Evolutionary conservation across 768 basidiomycete species (phyloP).

Genomic region (Mycena crocata): DNA sequence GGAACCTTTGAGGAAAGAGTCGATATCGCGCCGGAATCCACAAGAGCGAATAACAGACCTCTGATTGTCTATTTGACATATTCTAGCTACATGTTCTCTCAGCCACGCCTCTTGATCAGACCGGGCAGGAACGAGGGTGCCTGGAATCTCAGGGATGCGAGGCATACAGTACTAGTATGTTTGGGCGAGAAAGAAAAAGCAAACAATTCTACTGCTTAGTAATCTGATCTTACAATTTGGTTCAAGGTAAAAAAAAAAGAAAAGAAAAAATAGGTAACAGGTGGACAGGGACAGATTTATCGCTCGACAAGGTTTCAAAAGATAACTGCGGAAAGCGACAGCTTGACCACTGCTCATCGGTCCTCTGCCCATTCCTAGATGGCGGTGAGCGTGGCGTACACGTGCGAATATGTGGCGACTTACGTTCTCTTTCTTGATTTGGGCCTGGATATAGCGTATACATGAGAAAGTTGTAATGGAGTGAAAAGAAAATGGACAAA

Average conservation of each 20-base stretch:
- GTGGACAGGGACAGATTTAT: too few species aligned
- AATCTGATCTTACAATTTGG: too few species aligned
- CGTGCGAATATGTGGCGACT: constrained; percentile 45
- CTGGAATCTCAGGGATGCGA: constrained; percentile 79
- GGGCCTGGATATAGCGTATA: constrained; percentile 65
- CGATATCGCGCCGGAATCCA: constrained; percentile 24
- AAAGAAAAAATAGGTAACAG: too few species aligned
- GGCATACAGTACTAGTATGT: constrained; percentile 51
- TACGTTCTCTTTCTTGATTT: constrained; percentile 99
- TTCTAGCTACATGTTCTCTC: constrained; percentile 66
- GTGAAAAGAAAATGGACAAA: constrained; percentile 41
- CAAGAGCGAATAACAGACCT: constrained; percentile 56
- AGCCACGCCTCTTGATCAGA: constrained; percentile 78
- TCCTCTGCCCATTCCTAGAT: constrained; percentile 93
- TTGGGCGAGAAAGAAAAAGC: neutral
- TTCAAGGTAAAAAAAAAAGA: too few species aligned
- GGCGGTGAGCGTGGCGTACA: constrained; percentile 29
- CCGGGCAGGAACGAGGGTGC: constrained; percentile 61
- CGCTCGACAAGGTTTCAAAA: too few species aligned
- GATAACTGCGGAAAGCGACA: neutral
- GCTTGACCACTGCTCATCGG: constrained; percentile 61
- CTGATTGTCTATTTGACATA: constrained; percentile 75
- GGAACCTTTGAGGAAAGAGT: constrained; percentile 73
- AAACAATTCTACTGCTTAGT: too few species aligned
- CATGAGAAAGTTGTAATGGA: constrained; percentile 6